phyloP scores from a whole-genome alignment of 2,329 filamentous ascomycete genomes.

The Epichloe sibirici region DNA sequence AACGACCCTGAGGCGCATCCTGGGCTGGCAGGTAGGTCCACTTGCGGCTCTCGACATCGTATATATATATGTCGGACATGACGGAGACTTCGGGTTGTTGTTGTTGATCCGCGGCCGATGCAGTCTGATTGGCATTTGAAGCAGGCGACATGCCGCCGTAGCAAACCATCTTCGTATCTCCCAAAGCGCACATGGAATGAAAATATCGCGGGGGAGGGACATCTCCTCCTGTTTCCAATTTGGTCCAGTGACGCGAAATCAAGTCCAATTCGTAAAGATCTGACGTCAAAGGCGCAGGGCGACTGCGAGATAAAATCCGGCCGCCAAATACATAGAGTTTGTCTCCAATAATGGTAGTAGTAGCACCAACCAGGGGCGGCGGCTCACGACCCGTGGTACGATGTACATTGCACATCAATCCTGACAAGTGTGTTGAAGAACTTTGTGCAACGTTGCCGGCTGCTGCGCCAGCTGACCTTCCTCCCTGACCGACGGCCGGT shows the following conservation, averaged over 20 bases:
- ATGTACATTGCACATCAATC: conserved; percentile 59
- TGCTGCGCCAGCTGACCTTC: conserved; percentile 7
- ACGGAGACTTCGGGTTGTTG: conserved; percentile 78
- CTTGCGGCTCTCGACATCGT: conserved; percentile 66
- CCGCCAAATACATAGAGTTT: conserved; percentile 96
- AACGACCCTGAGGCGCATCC: conserved; percentile 82
- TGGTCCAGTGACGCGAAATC: conserved; percentile 85
- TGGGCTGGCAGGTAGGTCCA: conserved; percentile 78
- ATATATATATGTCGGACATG: conserved; percentile 97
- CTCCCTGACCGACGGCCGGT: conserved; percentile 32
- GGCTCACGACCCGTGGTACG: conserved; percentile 86
- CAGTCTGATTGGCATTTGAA: conserved; percentile 29
- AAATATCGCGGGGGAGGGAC: conserved; percentile 92
- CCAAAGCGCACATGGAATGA: conserved; percentile 86
- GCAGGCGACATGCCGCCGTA: conserved; percentile 96
- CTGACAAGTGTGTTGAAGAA: conserved; percentile 47
- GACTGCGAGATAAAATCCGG: conserved; percentile 69
- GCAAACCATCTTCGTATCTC: conserved; percentile 92
- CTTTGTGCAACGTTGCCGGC: conserved; percentile 33
- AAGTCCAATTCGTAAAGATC: conserved; percentile 91
- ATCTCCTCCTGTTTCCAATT: conserved; percentile 72
- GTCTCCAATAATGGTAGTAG: conserved; percentile 88
- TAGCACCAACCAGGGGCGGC: conserved; percentile 83
- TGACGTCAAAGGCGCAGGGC: conserved; percentile 69
- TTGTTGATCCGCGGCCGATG: conserved; percentile 22